Base-by-base conservation (phyloP, 768 basidiomycete species). In the Gloeostereum incarnatum region DNA sequence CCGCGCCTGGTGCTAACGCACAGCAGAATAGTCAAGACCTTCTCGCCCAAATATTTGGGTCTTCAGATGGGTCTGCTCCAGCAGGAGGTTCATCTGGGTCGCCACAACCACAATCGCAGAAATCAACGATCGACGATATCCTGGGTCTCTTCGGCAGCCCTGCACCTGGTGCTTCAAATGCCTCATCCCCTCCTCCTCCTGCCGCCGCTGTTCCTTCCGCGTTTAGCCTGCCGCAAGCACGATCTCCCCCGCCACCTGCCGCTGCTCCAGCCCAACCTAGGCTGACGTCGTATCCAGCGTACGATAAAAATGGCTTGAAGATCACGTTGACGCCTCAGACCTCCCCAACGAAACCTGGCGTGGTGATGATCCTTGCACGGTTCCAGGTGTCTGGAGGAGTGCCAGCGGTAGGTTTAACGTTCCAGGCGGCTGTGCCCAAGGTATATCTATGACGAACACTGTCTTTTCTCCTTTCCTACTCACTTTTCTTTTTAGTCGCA, bases 401-500 rank as follows among this genome's bases (percentile, higher is more conserved):
- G 14, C 38, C 69, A 4, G 78, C 69, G 2, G 65, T 66, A 4
- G 78, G 75, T 1, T 62, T 99, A 33, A 91, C 81, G 52, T 97
- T 99, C 67, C 96, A 98, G 56, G 96, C 92, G 27, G 96, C 94
- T 6, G 94, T 99, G 6, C 94, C 94, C 3, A 94, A 90, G 73
- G 92, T 90, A 57, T 38, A 14, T 6, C n/a, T 5, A 8, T 23
- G 20, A 18, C 40, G 6, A 6, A 19, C 21, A 11, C 9, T 17
- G 2, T 25, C 14, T 13, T 18, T 20, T 48, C 11, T 37, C 41
- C 9, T 33, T 17, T 34, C 26, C 20, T 25, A 20, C 13, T 26
- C 36, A 32, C 5, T 9, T 29, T n/a, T n/a, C 22, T 5, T 32
- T 40, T 2, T 52, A 98, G 90, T 87, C 92, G 0, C 93, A 96